These are phyloP conservation scores for Penicillium brevicompactum DNA, from an alignment of 2,329 filamentous ascomycete genomes.

Conservation along the genomic window DNA sequence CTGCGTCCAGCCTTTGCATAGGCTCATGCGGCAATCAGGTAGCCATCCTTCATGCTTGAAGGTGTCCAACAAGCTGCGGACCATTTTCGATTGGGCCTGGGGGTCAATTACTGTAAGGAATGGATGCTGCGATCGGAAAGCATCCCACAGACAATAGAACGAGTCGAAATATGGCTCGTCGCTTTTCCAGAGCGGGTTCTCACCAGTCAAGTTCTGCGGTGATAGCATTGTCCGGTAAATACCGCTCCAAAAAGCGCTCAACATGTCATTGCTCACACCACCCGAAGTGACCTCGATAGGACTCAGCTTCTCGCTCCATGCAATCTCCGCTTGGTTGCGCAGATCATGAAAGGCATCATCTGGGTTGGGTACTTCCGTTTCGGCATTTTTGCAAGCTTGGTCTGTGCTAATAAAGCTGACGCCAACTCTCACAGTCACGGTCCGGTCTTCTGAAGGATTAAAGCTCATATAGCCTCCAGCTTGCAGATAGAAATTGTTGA, in stretches of 20 bases:
- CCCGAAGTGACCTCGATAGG: slow-evolving; percentile 57
- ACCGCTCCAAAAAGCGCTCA: slow-evolving; percentile 66
- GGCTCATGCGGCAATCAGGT: slow-evolving; percentile 34
- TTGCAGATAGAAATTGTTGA: slow-evolving; percentile 56
- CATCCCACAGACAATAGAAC: slow-evolving; percentile 54
- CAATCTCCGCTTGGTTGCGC: slow-evolving; percentile 45
- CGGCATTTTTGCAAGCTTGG: slow-evolving; percentile 67
- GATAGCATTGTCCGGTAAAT: slow-evolving; percentile 70
- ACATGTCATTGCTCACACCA: slow-evolving; percentile 53
- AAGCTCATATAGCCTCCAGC: slow-evolving; percentile 67
- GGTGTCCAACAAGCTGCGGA: slow-evolving; percentile 33
- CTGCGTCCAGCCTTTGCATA: slow-evolving; percentile 35
- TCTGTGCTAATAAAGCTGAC: slow-evolving; percentile 66
- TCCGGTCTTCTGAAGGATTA: slow-evolving; percentile 47
- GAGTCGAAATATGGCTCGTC: slow-evolving; percentile 70
- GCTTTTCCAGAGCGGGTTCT: slow-evolving; percentile 67
- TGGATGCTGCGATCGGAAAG: slow-evolving; percentile 26
- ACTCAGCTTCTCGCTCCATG: slow-evolving; percentile 62
- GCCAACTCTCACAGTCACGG: slow-evolving; percentile 64
- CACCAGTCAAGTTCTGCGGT: slow-evolving; percentile 70
- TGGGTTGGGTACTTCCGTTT: slow-evolving; percentile 60
- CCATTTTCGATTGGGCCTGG: slow-evolving; percentile 26
- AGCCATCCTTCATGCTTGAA: slow-evolving; percentile 35
- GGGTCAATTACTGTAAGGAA: slow-evolving; percentile 33
- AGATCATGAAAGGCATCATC: slow-evolving; percentile 53